phyloP scores from a whole-genome alignment of 371 early-diverging fungal genomes.

The Zychaea mexicana region DNA sequence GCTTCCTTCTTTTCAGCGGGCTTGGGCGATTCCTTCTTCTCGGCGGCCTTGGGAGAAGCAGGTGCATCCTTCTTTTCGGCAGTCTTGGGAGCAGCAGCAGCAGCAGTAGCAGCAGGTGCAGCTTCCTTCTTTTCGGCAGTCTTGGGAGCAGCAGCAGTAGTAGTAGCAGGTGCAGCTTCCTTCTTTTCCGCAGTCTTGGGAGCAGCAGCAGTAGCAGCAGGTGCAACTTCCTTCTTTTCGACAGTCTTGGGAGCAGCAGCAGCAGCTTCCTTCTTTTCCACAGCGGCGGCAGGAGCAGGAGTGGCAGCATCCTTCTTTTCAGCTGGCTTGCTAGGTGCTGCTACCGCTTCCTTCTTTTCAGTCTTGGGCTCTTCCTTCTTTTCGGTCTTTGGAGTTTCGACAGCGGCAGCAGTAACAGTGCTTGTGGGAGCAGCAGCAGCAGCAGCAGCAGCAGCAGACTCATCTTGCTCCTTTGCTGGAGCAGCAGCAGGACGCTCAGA shows the following conservation, averaged over 20 bases:
- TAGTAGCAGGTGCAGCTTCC: conserved; percentile 5
- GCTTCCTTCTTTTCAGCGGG: conserved; percentile 3
- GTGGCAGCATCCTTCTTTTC: neutral
- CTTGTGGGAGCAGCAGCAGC: neutral
- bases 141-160: neutral
- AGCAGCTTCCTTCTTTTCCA: conserved; percentile 5
- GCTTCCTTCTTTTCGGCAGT: conserved; percentile 5
- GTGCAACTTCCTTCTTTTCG: neutral
- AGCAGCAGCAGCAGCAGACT: neutral
- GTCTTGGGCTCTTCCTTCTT: conserved; percentile 6
- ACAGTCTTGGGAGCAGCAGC: neutral
- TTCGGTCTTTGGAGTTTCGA: neutral
- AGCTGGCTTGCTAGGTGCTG: neutral
- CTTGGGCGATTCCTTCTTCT: conserved; percentile 5
- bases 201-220: neutral
- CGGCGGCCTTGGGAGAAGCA: neutral
- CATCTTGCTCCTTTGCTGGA: conserved; percentile 10
- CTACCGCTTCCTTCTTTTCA: conserved; percentile 14
- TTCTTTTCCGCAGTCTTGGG: conserved; percentile 6
- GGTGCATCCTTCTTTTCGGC: neutral
- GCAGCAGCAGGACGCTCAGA: conserved; percentile 34
- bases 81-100: conserved; percentile 7
- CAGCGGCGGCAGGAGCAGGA: neutral
- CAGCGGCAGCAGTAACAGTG: too few relatives aligned
- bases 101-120: neutral